Conservation (phyloP, 345 rosid genomes). For the Iberis pinnata region DNA sequence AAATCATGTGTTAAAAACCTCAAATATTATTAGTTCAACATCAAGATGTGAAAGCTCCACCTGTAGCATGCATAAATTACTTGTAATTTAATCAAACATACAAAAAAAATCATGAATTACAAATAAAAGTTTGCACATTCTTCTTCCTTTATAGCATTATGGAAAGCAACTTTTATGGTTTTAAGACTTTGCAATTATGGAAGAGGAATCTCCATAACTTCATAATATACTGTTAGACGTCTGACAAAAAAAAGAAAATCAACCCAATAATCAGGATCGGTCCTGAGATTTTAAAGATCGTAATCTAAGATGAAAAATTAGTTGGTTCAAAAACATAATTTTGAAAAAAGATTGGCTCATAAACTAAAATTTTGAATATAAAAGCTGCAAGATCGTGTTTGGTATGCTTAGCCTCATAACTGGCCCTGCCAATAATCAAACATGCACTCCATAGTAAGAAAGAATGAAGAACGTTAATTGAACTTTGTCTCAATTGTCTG, state of each 20-base stretch:
- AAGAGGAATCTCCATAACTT: slow-evolving; percentile 91
- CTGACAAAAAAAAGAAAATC: slow-evolving; percentile 34
- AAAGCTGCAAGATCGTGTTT: too few species aligned
- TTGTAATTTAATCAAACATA: too few species aligned
- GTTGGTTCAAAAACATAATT: too few species aligned
- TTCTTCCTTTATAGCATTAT: slow-evolving; percentile 73
- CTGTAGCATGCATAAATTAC: slow-evolving; percentile 1
- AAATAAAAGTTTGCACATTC: slow-evolving; percentile 36
- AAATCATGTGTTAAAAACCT: slow-evolving; percentile 40
- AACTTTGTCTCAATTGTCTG: slow-evolving; percentile 44
- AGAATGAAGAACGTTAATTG: slow-evolving; percentile 12
- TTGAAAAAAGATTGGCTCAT: too few species aligned
- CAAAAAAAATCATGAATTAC: slow-evolving; percentile 1
- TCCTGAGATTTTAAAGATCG: too few species aligned
- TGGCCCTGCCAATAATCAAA: slow-evolving; percentile 27
- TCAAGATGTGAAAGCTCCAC: too few species aligned
- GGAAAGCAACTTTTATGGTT: slow-evolving; percentile 80
- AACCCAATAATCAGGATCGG: too few species aligned
- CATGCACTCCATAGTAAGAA: slow-evolving; percentile 8
- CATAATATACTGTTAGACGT: slow-evolving; percentile 90
- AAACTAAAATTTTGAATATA: too few species aligned
- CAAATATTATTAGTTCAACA: too few species aligned
- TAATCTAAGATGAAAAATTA: too few species aligned
- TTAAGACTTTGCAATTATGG: slow-evolving; percentile 90
- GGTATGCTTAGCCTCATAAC: too few species aligned